phyloP scores from a whole-genome alignment of 1,139 yeast species.

The Lodderomyces theae region DNA sequence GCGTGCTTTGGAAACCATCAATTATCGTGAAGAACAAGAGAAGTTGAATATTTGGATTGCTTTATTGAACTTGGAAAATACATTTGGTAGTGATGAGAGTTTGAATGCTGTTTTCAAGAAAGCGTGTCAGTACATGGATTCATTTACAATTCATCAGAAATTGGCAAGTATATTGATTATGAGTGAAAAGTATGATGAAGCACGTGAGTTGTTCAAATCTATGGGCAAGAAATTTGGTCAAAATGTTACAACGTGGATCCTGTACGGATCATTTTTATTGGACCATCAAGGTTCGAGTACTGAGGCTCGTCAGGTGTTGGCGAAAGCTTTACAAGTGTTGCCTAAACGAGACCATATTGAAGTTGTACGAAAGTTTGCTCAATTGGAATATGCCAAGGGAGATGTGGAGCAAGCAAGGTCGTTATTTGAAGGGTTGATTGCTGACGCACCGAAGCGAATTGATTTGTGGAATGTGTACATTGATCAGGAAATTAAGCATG shows the following conservation, averaged over 20 bases:
- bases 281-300: slow-evolving; percentile 50
- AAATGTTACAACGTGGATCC: slow-evolving; percentile 69
- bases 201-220: slow-evolving; percentile 61
- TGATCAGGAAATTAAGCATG: slow-evolving; percentile 83
- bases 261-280: slow-evolving; percentile 71
- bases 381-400: slow-evolving; percentile 80
- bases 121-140: slow-evolving; percentile 89
- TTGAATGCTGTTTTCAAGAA: slow-evolving; percentile 77
- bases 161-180: slow-evolving; percentile 70
- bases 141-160: slow-evolving; percentile 75
- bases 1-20: slow-evolving; percentile 87
- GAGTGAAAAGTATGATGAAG: slow-evolving; percentile 69
- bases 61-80: slow-evolving; percentile 84
- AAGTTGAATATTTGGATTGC: slow-evolving; percentile 97
- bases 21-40: slow-evolving; percentile 89
- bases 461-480: slow-evolving; percentile 94
- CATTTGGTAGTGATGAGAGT: slow-evolving; percentile 84
- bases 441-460: slow-evolving; percentile 87
- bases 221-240: slow-evolving; percentile 83
- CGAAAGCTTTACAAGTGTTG: slow-evolving; percentile 67
- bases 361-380: slow-evolving; percentile 83
- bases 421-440: slow-evolving; percentile 83
- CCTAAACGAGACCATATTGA: slow-evolving; percentile 79
- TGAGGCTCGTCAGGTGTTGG: slow-evolving; percentile 55
- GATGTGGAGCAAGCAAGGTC: slow-evolving; percentile 94